Conservation (phyloP, 192 early-diverging fungal species). For the Coemansia sp. region DNA sequence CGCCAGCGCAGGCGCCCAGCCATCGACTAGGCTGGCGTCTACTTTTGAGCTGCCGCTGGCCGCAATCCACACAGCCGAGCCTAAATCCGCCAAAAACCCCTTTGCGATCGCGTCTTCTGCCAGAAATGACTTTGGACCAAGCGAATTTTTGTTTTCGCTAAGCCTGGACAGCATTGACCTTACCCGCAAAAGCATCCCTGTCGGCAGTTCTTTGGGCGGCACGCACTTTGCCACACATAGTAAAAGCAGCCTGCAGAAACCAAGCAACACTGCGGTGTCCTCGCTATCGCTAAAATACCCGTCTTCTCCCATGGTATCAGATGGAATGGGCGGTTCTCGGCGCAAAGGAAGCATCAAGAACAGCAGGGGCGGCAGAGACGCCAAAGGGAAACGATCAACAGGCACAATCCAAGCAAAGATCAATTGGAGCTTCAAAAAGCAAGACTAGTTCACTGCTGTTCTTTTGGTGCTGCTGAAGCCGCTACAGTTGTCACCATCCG, state of each 20-base stretch:
- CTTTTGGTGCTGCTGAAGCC: background rate
- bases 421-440: constrained; percentile 34
- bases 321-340: constrained; percentile 28
- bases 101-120: constrained; percentile 11
- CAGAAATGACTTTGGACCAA: background rate
- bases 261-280: background rate
- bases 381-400: constrained; percentile 5
- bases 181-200: background rate
- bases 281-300: background rate
- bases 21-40: constrained; percentile 9
- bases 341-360: background rate
- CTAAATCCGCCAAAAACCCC: constrained; percentile 7
- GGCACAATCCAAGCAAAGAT: constrained; percentile 33
- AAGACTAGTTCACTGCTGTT: background rate
- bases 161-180: constrained; percentile 8
- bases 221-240: background rate
- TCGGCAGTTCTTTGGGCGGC: background rate
- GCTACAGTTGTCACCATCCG: background rate
- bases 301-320: constrained; percentile 1
- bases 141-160: constrained; percentile 4
- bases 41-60: constrained; percentile 30
- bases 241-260: background rate
- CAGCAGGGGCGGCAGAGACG: background rate
- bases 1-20: background rate
- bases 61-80: constrained; percentile 9